phyloP scores from a whole-genome alignment of 306 rosid species.

The Fragaria iinumae region DNA sequence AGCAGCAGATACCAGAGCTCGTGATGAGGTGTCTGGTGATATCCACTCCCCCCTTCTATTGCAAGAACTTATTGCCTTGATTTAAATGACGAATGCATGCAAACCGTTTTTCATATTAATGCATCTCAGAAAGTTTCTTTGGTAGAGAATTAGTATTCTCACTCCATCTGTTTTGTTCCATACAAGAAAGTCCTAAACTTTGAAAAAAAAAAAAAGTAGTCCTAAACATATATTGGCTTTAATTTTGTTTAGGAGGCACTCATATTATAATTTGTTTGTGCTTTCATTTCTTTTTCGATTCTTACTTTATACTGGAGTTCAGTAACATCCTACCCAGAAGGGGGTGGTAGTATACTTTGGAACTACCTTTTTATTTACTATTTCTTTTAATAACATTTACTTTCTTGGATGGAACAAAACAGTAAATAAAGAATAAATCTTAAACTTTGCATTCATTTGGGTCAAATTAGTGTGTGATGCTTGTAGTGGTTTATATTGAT shows the following conservation, averaged over 20 bases:
- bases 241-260: background rate
- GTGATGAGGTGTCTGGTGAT: slow-evolving; percentile 98
- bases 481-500: slow-evolving; percentile 2
- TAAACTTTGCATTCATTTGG: slow-evolving; percentile 5
- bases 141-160: background rate
- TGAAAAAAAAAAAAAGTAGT: too few relatives aligned
- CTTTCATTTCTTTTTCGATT: background rate
- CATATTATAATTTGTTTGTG: background rate
- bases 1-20: slow-evolving; percentile 30
- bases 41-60: slow-evolving; percentile 41
- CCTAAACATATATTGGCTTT: background rate
- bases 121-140: background rate
- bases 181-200: too few relatives aligned
- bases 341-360: background rate
- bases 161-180: background rate
- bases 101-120: background rate
- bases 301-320: background rate
- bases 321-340: background rate
- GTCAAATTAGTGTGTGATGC: background rate
- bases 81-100: background rate
- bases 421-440: background rate
- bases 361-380: background rate
- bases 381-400: background rate
- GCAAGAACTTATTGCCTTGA: background rate
- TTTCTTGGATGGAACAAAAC: background rate